Percentiles rank a stretch among this genome's conserved stretches.
Conservation (phyloP, 106 monocot species). For the Apostasia ramifera region DNA sequence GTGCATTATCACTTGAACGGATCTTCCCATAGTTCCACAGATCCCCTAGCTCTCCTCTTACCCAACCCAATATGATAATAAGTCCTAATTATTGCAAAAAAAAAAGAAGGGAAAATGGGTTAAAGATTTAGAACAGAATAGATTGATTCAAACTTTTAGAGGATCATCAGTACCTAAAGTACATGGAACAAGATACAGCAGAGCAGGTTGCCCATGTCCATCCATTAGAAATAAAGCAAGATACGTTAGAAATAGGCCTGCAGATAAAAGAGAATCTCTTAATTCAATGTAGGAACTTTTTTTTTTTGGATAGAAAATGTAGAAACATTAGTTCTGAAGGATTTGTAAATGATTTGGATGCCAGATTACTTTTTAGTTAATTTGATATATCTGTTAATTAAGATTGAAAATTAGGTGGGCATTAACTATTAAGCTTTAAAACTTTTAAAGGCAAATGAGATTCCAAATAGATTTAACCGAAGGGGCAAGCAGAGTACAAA, state of each 20-base stretch:
- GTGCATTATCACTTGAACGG: slow-evolving; percentile 1
- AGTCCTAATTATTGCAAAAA: slow-evolving; percentile 35
- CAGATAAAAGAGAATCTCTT: not conserved
- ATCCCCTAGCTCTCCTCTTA: slow-evolving; percentile 77
- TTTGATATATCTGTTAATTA: too few species aligned
- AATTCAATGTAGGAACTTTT: too few species aligned
- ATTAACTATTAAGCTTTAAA: too few species aligned
- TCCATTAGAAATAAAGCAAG: slow-evolving; percentile 85
- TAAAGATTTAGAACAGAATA: not conserved
- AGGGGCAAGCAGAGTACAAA: too few species aligned
- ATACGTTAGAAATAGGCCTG: slow-evolving; percentile 90
- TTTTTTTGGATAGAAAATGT: too few species aligned
- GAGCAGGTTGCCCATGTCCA: slow-evolving; percentile 91
- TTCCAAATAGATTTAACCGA: too few species aligned
- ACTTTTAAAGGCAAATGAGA: too few species aligned
- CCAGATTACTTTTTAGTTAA: too few species aligned
- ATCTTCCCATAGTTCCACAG: slow-evolving; percentile 69
- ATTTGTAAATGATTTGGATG: too few species aligned
- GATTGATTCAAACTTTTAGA: not conserved
- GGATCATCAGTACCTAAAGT: slow-evolving; percentile 58
- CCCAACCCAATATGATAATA: slow-evolving; percentile 59
- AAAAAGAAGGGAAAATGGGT: not conserved
- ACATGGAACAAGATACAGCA: slow-evolving; percentile 91
- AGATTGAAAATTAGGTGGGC: too few species aligned
- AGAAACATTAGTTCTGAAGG: too few species aligned